Base-by-base conservation (phyloP, 73 alveolate species). In the Symbiodinium natans region DNA sequence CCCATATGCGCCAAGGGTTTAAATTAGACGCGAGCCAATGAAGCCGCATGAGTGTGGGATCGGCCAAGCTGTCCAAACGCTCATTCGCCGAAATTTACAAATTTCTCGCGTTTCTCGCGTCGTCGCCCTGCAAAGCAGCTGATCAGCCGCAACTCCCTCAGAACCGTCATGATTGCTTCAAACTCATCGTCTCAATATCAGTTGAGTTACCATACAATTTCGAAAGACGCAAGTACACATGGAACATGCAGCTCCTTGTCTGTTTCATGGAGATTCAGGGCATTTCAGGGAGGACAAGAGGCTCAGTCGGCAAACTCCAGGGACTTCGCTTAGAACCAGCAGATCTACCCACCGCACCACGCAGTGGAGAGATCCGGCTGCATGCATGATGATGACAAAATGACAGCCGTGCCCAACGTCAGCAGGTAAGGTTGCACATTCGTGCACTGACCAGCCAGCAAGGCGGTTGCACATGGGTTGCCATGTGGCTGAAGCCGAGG, bases 401-500 rank as follows among this genome's bases (percentile, higher is more conserved):
- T n/a, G n/a, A n/a, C n/a, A n/a, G n/a, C n/a, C n/a, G n/a, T n/a
- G n/a, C n/a, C n/a, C n/a, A n/a, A n/a, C n/a, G n/a, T n/a, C n/a
- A n/a, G n/a, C n/a, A n/a, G n/a, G n/a, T n/a, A n/a, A n/a, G n/a
- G n/a, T n/a, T n/a, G n/a, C n/a, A n/a, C n/a, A n/a, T n/a, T n/a
- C n/a, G n/a, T n/a, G n/a, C n/a, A n/a, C n/a, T n/a, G n/a, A n/a
- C n/a, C n/a, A n/a, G n/a, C n/a, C n/a, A n/a, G n/a, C n/a, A n/a
- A n/a, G n/a, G n/a, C n/a, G n/a, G n/a, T n/a, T n/a, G n/a, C n/a
- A n/a, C n/a, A n/a, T n/a, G n/a, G n/a, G n/a, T n/a, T n/a, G n/a
- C n/a, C n/a, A n/a, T n/a, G n/a, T n/a, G n/a, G n/a, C n/a, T n/a
- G 59, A 9, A 9, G 59, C 86, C 31, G 80, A 90, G 97, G 97